Base-by-base conservation (phyloP, 2,329 filamentous ascomycete species). In the Colletotrichum paranaense region DNA sequence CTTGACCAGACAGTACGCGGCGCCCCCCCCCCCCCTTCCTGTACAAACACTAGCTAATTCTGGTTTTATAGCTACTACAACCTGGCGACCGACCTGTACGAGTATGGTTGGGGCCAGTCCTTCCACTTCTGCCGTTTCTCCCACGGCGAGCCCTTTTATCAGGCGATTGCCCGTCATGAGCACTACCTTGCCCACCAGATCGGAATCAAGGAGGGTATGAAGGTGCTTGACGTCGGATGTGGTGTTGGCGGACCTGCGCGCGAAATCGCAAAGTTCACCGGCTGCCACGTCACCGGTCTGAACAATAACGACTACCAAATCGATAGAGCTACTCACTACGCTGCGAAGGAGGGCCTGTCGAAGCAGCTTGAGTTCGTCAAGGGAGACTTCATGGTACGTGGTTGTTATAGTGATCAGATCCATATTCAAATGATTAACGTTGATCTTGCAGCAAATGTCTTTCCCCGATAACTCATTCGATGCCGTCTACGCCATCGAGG, bases 221-320 rank as follows among this genome's bases (percentile, higher is more conserved):
- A 91, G 79, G 95, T 98, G 42, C 88, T 98, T n/a, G 95, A 98
- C 79, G 95, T 98, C 74, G 95, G 95, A 74, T 98, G 95, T 79
- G 95, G 95, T 89, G 94, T 98, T 72, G 95, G 95, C 78, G 95
- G 95, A 42, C 95, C 95, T n/a, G 95, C 95, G 11, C 90, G 95
- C 75, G 95, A 98, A 86, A 98, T 98, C 79, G 94, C 93, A 84
- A 97, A 96, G 85, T 98, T 98, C 84, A 92, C 94, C 6, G 95
- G 93, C 73, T 92, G 90, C 79, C 94, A 97, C 79, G 89, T 98
- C 72, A 92, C 94, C 26, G 95, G 95, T 28, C 85, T 98, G 83
- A 98, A 98, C 90, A 97, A 98, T 91, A 98, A 98, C 85, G 94
- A 97, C 85, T 98, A 98, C 88, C 95, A 98, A 86, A 97, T 98